phyloP scores from a whole-genome alignment of 371 early-diverging fungal species.

The Lichtheimia corymbifera region DNA sequence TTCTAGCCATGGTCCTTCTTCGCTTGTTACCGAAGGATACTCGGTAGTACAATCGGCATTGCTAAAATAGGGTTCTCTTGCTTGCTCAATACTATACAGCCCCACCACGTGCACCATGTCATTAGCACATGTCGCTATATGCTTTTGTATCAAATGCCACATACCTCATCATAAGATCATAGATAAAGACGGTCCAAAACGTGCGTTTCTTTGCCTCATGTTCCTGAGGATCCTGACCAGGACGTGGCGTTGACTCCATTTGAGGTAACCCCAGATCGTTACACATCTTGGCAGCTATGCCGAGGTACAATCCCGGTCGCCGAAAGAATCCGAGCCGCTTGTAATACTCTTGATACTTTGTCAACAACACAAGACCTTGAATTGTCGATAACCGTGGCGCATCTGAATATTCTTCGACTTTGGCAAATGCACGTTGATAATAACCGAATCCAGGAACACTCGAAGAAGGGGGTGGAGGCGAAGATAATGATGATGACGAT shows the following conservation, averaged over 20 bases:
- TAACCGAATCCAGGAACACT: constrained; percentile 36
- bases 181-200: constrained; percentile 43
- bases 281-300: constrained; percentile 73
- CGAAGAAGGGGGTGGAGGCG: background rate
- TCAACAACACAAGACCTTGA: constrained; percentile 67
- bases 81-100: constrained; percentile 38
- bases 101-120: background rate
- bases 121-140: background rate
- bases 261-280: constrained; percentile 63
- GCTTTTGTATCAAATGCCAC: background rate
- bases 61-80: constrained; percentile 30
- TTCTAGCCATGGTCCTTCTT: constrained; percentile 37
- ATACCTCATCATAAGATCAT: constrained; percentile 42
- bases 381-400: constrained; percentile 67
- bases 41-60: constrained; percentile 35
- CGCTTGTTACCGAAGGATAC: constrained; percentile 35
- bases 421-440: constrained; percentile 40
- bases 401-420: constrained; percentile 70
- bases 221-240: constrained; percentile 23
- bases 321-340: constrained; percentile 39
- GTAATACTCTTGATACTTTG: constrained; percentile 66
- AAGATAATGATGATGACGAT: constrained; percentile 1
- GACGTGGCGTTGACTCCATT: constrained; percentile 34
- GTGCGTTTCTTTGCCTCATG: constrained; percentile 38
- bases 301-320: constrained; percentile 35